These are phyloP conservation scores for Phanerochaete carnosa DNA, from an alignment of 768 basidiomycete genomes.

Conservation along the genomic window DNA sequence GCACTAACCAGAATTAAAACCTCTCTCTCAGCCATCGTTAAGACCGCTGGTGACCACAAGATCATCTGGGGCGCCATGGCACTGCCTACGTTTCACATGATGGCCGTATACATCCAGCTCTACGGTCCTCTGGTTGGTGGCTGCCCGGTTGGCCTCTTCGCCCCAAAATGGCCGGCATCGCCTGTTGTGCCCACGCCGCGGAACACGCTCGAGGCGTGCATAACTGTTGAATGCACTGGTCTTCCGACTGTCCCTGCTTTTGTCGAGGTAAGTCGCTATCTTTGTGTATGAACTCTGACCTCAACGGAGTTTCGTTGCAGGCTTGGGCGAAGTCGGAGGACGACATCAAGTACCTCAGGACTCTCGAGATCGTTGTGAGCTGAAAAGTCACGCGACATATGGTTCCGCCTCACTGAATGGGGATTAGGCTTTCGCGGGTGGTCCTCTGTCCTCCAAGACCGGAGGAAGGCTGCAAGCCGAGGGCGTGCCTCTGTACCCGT, in stretches of 20 bases:
- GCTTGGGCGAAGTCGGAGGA: conserved; percentile 3
- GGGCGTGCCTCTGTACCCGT: not conserved
- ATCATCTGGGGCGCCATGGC: conserved; percentile 17
- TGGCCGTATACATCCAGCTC: conserved; percentile 26
- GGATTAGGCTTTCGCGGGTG: conserved; percentile 2
- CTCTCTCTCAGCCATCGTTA: not conserved
- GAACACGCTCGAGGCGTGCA: not conserved
- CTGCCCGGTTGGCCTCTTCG: conserved; percentile 3
- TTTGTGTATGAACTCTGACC: not conserved
- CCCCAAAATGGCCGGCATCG: conserved; percentile 1
- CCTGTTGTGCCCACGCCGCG: conserved; percentile 10
- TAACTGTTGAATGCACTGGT: conserved; percentile 9
- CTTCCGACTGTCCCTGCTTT: conserved; percentile 23
- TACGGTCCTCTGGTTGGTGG: conserved; percentile 20
- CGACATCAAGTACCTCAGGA: conserved; percentile 1
- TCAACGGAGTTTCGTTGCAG: not conserved
- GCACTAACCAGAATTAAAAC: not conserved
- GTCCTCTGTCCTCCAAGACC: not conserved
- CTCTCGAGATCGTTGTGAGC: conserved; percentile 1
- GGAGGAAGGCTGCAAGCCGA: conserved; percentile 1
- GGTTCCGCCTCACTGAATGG: not conserved
- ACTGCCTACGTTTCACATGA: conserved; percentile 32
- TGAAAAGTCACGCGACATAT: not conserved
- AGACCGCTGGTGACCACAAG: conserved; percentile 9
- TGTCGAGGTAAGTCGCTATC: conserved; percentile 20